Base-by-base conservation (phyloP, 352 stramenopile species). In the Pythium vanterpoolii region DNA sequence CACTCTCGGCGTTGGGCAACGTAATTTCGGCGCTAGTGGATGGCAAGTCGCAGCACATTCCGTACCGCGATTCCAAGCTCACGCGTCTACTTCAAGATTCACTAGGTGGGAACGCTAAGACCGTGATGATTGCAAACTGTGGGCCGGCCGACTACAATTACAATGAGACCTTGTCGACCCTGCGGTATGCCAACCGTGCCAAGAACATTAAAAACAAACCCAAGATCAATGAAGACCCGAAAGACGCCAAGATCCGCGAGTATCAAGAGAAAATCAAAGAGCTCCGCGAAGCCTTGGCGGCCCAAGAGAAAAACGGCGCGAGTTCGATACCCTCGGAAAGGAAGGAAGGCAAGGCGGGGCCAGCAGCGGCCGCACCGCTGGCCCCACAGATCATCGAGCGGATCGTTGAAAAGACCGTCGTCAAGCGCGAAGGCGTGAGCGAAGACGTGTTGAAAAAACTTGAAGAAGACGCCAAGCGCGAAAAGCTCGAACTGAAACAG, bases 131-230 rank as follows among this genome's bases (percentile, higher is more conserved):
- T 58, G 96, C 96, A 4, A 99, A 98, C 78, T 97, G 92, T 55
- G 96, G 96, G 4, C 96, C 96, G 0, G 96, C 96, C 16, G 96
- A 98, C 70, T 99, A 98, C 77, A 99, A 99, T 68, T 98, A 98
- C 66, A 96, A 99, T 39, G 83, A 94, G 73, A 98, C 86, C 10
- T 69, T 98, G 5, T 96, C 88, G 14, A 98, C 95, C 8, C 69
- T 98, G 23, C 81, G 93, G 19, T 99, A 99, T 73, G 96, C 96
- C 6, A 98, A 96, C 71, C 91, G 97, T 19, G 97, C 97, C 30
- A 99, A 99, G 84, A 98, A 99, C 72, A 99, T 99, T 71, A 99
- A 99, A 68, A 99, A 99, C 78, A 98, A 98, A 54, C 96, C 97
- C 2, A 96, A 97, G 56, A 98, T 99, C 49, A 99, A 99, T 67